Conservation (phyloP, 2,329 filamentous ascomycete species). For the Aspergillus sp. region DNA sequence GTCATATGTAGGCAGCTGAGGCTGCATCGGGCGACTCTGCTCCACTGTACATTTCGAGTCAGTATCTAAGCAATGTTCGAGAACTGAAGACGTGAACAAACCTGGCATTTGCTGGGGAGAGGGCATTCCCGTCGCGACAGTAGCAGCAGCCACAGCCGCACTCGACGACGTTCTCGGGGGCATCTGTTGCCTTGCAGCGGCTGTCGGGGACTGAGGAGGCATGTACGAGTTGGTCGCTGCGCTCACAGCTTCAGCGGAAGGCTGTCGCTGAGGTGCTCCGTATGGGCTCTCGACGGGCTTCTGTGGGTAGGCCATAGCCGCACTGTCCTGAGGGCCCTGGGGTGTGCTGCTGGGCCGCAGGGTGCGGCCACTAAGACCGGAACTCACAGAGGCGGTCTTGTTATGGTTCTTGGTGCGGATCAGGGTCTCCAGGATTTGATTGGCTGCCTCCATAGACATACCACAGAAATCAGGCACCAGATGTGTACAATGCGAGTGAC, state of each 20-base stretch:
- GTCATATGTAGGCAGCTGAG: slow-evolving; percentile 37
- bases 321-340: slow-evolving; percentile 41
- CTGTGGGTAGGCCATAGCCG: slow-evolving; percentile 37
- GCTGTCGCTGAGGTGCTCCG: slow-evolving; percentile 37
- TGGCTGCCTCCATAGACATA: slow-evolving; percentile 97
- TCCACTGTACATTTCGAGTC: slow-evolving; percentile 33
- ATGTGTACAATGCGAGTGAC: slow-evolving; percentile 87
- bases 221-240: slow-evolving; percentile 46
- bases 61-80: background rate
- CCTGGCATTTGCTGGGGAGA: slow-evolving; percentile 46
- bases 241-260: slow-evolving; percentile 45
- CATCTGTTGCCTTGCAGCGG: slow-evolving; percentile 47
- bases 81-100: slow-evolving; percentile 25
- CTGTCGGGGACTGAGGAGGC: slow-evolving; percentile 49
- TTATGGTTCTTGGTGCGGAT: slow-evolving; percentile 71
- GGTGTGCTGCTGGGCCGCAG: slow-evolving; percentile 59
- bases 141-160: slow-evolving; percentile 50
- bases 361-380: slow-evolving; percentile 65
- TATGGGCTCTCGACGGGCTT: slow-evolving; percentile 43
- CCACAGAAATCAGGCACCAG: slow-evolving; percentile 98
- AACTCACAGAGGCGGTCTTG: slow-evolving; percentile 55
- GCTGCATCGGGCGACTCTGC: slow-evolving; percentile 43
- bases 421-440: slow-evolving; percentile 87
- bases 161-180: slow-evolving; percentile 52
- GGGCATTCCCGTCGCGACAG: slow-evolving; percentile 51